Evolutionary conservation across 768 basidiomycete genomes (phyloP), one percentile per base, ranked within the genome.

Genomic region (Tulasnella sp.): DNA sequence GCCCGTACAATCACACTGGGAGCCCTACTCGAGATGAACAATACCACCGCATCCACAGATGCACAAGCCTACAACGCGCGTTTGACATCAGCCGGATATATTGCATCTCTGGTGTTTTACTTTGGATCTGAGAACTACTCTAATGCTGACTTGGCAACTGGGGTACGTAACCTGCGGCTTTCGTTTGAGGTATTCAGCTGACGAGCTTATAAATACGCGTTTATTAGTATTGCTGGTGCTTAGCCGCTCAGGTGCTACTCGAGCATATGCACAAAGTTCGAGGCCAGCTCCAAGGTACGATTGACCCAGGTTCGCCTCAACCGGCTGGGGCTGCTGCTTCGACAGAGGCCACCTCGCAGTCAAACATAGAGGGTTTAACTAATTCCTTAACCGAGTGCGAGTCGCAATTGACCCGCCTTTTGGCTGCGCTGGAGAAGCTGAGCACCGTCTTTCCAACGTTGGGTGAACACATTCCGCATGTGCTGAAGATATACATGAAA

Each of bases 181-280:
- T 73, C 26, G 9, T 71, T 42, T 26, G 29, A 40, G 40, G 11
- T 13, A 35, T 67, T 67, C 32, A 26, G 16, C 61, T 35, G 15
- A 32, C 15, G 10, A 35, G 23, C 26, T 32, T 67, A 18, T 5
- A 40, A 48, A 16, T 42, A 29, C 10, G 39, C 20, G 5, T 32
- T 16, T 23, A 18, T 42, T 32, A 75, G 74, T 75, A 75, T 55
- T 75, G 74, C 74, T 75, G 74, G 74, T 48, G 46, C 55, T 39
- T 61, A 11, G 74, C 74, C 10, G 74, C 74, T 48, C 46, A 75
- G 55, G 74, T 75, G 4, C 48, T 75, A 1, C 39, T 48, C 16
- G 46, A 75, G 37, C 74, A 75, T 20, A 40, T 72, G 23, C 71
- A 46, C 37, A 40, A 37, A n/a, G 20, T 72, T 26, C 61, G 61